These are phyloP conservation scores for Iodosphaeria phyllophila DNA, from an alignment of 2,329 filamentous ascomycete species.

Conservation along the genomic window DNA sequence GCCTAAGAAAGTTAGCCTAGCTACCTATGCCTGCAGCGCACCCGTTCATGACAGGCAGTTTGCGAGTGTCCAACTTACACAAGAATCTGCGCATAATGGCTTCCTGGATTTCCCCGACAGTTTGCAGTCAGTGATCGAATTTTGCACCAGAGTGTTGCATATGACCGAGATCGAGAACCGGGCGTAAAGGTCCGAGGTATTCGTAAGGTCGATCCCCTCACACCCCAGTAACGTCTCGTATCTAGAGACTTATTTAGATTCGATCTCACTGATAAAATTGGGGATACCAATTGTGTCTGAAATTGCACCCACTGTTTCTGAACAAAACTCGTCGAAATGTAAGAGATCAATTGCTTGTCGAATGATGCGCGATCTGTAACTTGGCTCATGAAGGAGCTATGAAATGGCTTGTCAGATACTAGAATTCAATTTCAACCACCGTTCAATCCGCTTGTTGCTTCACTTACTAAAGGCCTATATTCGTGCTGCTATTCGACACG, in stretches of 20 bases:
- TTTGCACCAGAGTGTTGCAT: conserved; percentile 88
- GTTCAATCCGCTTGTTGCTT: conserved; percentile 5
- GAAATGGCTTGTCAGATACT: conserved; percentile 5
- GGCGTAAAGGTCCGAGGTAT: conserved; percentile 71
- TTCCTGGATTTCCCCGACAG: conserved; percentile 43
- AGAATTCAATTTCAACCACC: not conserved
- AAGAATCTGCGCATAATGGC: conserved; percentile 79
- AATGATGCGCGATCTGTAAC: conserved; percentile 64
- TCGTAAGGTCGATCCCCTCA: conserved; percentile 52
- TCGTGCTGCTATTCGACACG: conserved; percentile 15
- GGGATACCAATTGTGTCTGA: conserved; percentile 1
- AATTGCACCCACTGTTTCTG: conserved; percentile 58
- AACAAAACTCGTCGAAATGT: conserved; percentile 59
- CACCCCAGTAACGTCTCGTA: conserved; percentile 73
- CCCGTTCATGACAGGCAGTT: not conserved
- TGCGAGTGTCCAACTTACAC: conserved; percentile 34
- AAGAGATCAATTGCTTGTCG: conserved; percentile 53
- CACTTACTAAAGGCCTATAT: conserved; percentile 12
- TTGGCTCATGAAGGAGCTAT: conserved; percentile 73
- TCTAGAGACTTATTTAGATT: conserved; percentile 26
- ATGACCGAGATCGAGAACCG: conserved; percentile 83
- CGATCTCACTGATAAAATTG: conserved; percentile 1
- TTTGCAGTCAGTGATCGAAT: conserved; percentile 53
- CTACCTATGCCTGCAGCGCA: conserved; percentile 9
- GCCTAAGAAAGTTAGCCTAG: conserved; percentile 27